Evolutionary conservation across 2,329 filamentous ascomycete genomes (phyloP), one percentile per base, ranked within the genome.

Genomic region (Cyclaneusma minus): DNA sequence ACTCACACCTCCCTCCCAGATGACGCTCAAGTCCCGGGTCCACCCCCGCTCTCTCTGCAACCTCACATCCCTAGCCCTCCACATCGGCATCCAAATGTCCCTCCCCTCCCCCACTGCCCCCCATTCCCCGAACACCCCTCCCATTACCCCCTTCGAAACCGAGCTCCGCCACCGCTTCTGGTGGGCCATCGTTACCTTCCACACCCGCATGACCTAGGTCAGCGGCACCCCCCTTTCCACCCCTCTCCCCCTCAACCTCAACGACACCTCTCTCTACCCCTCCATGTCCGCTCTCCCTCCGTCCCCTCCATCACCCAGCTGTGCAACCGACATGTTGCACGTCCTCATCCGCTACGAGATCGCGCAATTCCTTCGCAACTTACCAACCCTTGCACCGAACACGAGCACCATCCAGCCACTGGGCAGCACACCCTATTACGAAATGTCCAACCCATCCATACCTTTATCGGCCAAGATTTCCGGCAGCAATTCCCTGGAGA

Each of bases 131-230:
- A 16, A 38, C 16, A 35, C 30, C 15, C 35, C 30, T 36, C 52
- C 48, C 1, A 44, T 42, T 7, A 22, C 33, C 4, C 56, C 62
- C 0, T 75, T 66, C 34, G 60, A 73, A 30, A 56, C 58, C 3
- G 64, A 74, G 44, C 60, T 73, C 48, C 59, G 69, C 12, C 58
- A 70, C 6, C 57, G 71, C 3, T 42, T 75, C 0, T 76, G 69
- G 62, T 67, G 65, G 51, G 65, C 73, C 35, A 58, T 76, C n/a
- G 44, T 70, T 16, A 56, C 69, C n/a, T 53, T 74, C 2, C 71
- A 77, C 35, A 51, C 60, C 15, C 58, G 62, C 6, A 57, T 58
- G 1, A 57, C 64, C 5, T 64, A 70, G 37, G 56, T 68, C 25
- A 7, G 54, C 56, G 2, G 55, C 48, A 10, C 47, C 55, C 7